Conservation (phyloP, 2,329 filamentous ascomycete genomes). For the Trichoderma sp. region DNA sequence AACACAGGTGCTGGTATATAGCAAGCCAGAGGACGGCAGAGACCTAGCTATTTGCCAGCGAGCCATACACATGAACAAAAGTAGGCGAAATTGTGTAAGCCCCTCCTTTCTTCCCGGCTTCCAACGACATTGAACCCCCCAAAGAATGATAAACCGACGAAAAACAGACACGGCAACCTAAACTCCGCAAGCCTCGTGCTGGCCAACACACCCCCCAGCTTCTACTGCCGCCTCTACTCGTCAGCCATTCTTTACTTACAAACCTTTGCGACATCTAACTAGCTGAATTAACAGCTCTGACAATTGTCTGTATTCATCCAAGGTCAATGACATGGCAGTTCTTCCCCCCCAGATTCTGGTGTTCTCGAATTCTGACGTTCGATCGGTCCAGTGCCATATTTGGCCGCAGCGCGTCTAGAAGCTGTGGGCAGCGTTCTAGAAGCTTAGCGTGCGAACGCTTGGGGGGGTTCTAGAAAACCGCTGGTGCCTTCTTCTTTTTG, state of each 20-base stretch:
- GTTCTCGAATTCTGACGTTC: neutral
- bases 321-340: neutral
- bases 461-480: neutral
- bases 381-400: neutral
- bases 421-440: neutral
- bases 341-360: neutral
- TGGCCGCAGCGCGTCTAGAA: neutral
- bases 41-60: neutral
- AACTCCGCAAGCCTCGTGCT: neutral
- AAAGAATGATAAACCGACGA: neutral
- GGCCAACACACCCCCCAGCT: no score
- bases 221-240: neutral
- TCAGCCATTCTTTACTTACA: no score
- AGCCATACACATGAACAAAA: neutral
- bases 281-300: neutral
- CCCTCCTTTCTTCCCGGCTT: neutral
- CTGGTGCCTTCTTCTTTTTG: neutral
- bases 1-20: neutral
- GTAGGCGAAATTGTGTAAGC: neutral
- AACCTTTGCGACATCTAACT: neutral
- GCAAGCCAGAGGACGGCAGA: neutral
- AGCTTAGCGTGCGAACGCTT: neutral
- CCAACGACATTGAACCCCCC: no score
- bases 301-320: neutral
- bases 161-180: no score